Conservation (phyloP, 768 basidiomycete genomes). For the Russula olivacea region DNA sequence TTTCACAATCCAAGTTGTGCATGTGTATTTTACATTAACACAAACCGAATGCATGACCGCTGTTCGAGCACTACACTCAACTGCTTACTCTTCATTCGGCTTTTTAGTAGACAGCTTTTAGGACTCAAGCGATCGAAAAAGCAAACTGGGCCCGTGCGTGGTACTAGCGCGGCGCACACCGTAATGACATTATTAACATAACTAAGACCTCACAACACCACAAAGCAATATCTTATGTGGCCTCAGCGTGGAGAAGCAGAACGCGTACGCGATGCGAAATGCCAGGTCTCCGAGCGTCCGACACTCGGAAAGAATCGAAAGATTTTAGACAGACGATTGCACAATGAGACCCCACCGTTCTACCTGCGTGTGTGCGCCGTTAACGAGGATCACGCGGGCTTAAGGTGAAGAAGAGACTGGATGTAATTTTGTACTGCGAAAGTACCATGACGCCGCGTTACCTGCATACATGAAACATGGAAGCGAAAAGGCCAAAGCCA, state of each 20-base stretch:
- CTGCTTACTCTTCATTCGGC: neutral
- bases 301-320: neutral
- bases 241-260: neutral
- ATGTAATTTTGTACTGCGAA: neutral
- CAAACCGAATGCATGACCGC: neutral
- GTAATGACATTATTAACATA: no score
- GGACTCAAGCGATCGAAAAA: neutral
- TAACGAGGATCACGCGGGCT: neutral
- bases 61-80: neutral
- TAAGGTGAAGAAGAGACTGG: neutral
- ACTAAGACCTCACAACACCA: neutral
- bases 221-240: neutral
- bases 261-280: neutral
- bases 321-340: neutral
- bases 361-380: neutral
- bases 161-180: neutral
- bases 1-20: no score
- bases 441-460: neutral
- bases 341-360: neutral
- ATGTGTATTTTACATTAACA: no score
- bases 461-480: neutral
- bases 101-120: slow-evolving; percentile 1
- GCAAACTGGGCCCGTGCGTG: neutral
- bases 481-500: neutral
- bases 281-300: no score